These are phyloP conservation scores for Calycina herbarum DNA, from an alignment of 2,329 filamentous ascomycete genomes.

Conservation along the genomic window DNA sequence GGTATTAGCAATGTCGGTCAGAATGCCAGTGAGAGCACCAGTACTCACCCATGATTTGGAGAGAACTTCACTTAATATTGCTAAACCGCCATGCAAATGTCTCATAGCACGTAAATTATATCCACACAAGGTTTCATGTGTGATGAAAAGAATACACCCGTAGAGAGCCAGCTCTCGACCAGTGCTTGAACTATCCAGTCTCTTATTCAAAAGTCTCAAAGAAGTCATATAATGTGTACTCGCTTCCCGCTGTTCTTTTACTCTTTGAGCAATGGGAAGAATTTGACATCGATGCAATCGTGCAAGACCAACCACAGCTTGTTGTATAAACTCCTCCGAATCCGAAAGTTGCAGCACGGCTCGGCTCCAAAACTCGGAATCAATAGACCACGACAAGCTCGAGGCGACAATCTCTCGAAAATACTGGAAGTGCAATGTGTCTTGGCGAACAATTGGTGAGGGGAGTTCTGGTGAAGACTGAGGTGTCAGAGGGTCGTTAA, in stretches of 20 bases:
- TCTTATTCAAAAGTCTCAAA: not conserved
- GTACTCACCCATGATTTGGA: not conserved
- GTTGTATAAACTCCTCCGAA: slow-evolving; percentile 3
- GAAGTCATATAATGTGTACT: slow-evolving; percentile 7
- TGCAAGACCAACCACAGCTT: not conserved
- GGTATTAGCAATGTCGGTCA: not conserved
- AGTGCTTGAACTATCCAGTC: not conserved
- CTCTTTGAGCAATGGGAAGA: not conserved
- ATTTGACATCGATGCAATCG: not conserved
- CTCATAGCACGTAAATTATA: slow-evolving; percentile 4
- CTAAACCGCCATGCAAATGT: slow-evolving; percentile 1
- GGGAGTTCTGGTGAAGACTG: not conserved
- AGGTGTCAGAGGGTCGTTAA: not conserved
- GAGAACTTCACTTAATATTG: not conserved
- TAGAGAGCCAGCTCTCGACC: slow-evolving; percentile 3
- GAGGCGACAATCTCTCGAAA: not conserved
- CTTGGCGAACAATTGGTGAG: not conserved
- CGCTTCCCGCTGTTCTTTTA: not conserved
- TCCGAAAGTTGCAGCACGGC: not conserved
- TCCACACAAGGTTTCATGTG: not conserved
- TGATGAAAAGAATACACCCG: not conserved
- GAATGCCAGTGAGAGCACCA: not conserved
- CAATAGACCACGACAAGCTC: not conserved
- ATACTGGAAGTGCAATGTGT: not conserved
- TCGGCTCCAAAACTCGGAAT: slow-evolving; percentile 3